Percentiles rank a stretch among this genome's conserved stretches.
Conservation (phyloP, 192 early-diverging fungal species). For the Coemansia sp. region DNA sequence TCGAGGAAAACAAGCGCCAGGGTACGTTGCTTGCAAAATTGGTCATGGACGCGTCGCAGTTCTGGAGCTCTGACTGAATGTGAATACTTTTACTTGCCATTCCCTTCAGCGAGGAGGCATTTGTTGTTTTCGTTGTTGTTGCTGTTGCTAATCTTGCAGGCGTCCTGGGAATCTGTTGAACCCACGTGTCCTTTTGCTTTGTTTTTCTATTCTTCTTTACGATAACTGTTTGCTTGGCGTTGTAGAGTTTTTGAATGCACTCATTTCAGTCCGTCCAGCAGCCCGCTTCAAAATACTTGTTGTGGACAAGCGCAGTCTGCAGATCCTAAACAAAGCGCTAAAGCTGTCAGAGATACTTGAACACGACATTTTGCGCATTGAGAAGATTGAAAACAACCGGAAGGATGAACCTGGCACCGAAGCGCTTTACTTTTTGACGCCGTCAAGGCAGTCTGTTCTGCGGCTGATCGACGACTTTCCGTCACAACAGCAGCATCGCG, state of each 20-base stretch:
- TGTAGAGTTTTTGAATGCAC: slow-evolving; percentile 56
- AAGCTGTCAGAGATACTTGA: slow-evolving; percentile 51
- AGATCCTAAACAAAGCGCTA: slow-evolving; percentile 42
- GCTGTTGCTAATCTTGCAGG: neutral
- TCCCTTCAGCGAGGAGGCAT: neutral
- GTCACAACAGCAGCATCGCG: neutral
- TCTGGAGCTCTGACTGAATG: neutral
- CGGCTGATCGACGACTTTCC: slow-evolving; percentile 47
- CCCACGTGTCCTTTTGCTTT: neutral
- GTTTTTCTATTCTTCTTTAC: neutral
- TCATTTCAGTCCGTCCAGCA: slow-evolving; percentile 41
- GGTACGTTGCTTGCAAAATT: slow-evolving; percentile 14
- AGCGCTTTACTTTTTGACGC: slow-evolving; percentile 57
- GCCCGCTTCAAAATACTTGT: slow-evolving; percentile 55
- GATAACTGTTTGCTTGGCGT: neutral
- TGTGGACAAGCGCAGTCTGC: slow-evolving; percentile 47
- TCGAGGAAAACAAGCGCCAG: slow-evolving; percentile 45
- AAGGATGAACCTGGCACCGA: slow-evolving; percentile 45
- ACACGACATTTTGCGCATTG: slow-evolving; percentile 49
- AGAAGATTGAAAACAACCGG: slow-evolving; percentile 51
- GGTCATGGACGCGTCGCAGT: neutral
- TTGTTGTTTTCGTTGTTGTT: too few relatives aligned
- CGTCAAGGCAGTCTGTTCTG: slow-evolving; percentile 40
- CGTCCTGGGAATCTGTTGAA: neutral
- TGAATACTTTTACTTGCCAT: too few relatives aligned